Conservation (phyloP, 352 stramenopile genomes). For the Globisporangium barbulae region DNA sequence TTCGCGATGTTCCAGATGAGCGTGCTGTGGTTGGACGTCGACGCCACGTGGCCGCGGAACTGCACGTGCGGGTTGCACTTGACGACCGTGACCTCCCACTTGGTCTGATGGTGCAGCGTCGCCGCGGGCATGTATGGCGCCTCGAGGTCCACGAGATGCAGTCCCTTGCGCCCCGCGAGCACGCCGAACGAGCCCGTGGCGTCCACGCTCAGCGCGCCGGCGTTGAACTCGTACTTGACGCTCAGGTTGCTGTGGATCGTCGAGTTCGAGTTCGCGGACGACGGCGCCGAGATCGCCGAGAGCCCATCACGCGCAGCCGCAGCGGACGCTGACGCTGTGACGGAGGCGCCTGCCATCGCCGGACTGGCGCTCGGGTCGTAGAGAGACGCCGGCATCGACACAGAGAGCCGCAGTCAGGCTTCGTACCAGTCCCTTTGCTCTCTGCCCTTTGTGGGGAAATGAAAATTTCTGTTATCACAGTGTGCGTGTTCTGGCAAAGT, state of each 20-base stretch:
- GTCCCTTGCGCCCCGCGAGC: conserved; percentile 58
- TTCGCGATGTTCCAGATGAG: conserved; percentile 74
- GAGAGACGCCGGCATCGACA: conserved; percentile 14
- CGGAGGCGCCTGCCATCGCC: neutral
- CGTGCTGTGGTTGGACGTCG: conserved; percentile 78
- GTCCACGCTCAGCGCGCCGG: conserved; percentile 68
- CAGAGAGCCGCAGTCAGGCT: neutral
- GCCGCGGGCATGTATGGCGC: conserved; percentile 48
- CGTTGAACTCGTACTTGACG: conserved; percentile 63
- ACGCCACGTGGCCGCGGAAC: conserved; percentile 67
- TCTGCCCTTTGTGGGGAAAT: neutral
- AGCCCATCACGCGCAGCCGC: neutral
- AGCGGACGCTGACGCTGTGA: neutral
- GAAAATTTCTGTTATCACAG: no score
- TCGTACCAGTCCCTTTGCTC: neutral
- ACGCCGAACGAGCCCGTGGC: conserved; percentile 64
- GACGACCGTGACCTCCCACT: conserved; percentile 75
- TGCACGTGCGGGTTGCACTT: conserved; percentile 73
- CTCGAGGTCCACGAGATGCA: conserved; percentile 75
- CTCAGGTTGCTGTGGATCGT: conserved; percentile 54
- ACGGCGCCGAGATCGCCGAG: neutral
- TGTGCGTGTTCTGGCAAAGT: no score
- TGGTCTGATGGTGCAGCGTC: conserved; percentile 78
- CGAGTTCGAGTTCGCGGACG: conserved; percentile 15
- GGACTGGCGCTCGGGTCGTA: conserved; percentile 12